phyloP scores from a whole-genome alignment of 768 basidiomycete species.

The Cytidiella melzeri region DNA sequence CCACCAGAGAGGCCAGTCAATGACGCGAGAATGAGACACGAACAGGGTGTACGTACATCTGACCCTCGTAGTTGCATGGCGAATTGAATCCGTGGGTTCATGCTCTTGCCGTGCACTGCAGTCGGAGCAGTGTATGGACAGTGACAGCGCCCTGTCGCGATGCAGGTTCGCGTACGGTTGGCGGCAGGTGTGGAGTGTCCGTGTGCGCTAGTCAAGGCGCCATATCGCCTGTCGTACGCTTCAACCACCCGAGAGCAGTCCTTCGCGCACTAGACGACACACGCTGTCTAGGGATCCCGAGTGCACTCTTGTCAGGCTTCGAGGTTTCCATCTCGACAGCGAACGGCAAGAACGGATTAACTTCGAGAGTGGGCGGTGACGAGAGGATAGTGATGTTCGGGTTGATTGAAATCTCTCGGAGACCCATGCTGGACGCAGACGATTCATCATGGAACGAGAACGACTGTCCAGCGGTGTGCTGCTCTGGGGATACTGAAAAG shows the following conservation, averaged over 20 bases:
- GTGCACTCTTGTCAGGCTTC: slow-evolving; percentile 25
- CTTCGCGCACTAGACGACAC: slow-evolving; percentile 52
- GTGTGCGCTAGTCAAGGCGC: too few relatives aligned
- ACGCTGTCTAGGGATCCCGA: slow-evolving; percentile 37
- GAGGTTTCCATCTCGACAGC: slow-evolving; percentile 32
- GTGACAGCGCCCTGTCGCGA: too few relatives aligned
- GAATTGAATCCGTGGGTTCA: too few relatives aligned
- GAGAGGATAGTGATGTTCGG: slow-evolving; percentile 30
- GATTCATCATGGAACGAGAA: slow-evolving; percentile 9
- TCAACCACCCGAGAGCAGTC: slow-evolving; percentile 57
- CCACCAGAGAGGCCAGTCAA: too few relatives aligned
- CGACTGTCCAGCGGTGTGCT: too few relatives aligned
- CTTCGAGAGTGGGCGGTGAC: slow-evolving; percentile 32
- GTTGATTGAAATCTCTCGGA: slow-evolving; percentile 42
- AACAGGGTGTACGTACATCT: too few relatives aligned
- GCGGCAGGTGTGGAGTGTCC: too few relatives aligned
- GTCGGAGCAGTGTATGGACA: too few relatives aligned
- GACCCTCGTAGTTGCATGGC: too few relatives aligned
- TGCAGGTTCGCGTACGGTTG: too few relatives aligned
- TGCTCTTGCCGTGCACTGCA: too few relatives aligned
- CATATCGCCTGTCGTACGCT: slow-evolving; percentile 53
- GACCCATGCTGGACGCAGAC: slow-evolving; percentile 19
- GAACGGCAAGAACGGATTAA: slow-evolving; percentile 41
- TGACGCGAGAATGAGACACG: too few relatives aligned
- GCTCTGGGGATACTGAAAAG: slow-evolving; percentile 36